Base-by-base conservation (phyloP, 2,329 filamentous ascomycete species). In the Pochonia chlamydosporia region DNA sequence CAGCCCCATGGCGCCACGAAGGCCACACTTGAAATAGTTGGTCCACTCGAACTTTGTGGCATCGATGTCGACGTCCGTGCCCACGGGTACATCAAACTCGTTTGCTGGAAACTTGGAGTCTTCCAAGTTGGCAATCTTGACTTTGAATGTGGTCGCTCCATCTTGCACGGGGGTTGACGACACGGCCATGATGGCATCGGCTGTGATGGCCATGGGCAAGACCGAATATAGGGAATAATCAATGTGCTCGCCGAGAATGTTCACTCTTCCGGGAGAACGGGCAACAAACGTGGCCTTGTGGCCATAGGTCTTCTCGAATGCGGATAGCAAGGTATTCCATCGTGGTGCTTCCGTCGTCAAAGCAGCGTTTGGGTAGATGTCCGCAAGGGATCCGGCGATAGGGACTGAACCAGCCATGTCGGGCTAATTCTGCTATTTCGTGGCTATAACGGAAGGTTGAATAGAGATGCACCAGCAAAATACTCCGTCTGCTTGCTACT, bases 171-270 rank as follows among this genome's bases (percentile, higher is more conserved):
- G 66, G 24, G 76, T 74, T 48, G 76, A 70, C 58, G 65, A 78
- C 31, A 96, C 87, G 44, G 92, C 93, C 60, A 99, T 79, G 50
- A 99, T 78, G 48, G 90, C 85, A 67, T 99, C 93, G 52, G 89
- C 87, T 5, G 87, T 89, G 56, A 97, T 90, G 52, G 92, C 93
- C 82, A 96, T 96, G 44, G 93, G 93, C 21, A 99, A 77, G 50
- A 96, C 91, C 57, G 93, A 85, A 74, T 97, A 99, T 18, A 99
- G 81, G 13, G 89, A 96, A 72, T 99, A 99, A 73, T 99, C 93
- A 61, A 99, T 96, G 72, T 99, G 93, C 76, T 99, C 93, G 66
- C 93, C 93, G 63, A 99, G 96, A 62, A 99, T 93, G 72, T 97
- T 97, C 56, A 99, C 93, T 56, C 93, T 82, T 50, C 93, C 93